Base-by-base conservation (phyloP, 768 basidiomycete genomes). In the Tubosaeta sp. region DNA sequence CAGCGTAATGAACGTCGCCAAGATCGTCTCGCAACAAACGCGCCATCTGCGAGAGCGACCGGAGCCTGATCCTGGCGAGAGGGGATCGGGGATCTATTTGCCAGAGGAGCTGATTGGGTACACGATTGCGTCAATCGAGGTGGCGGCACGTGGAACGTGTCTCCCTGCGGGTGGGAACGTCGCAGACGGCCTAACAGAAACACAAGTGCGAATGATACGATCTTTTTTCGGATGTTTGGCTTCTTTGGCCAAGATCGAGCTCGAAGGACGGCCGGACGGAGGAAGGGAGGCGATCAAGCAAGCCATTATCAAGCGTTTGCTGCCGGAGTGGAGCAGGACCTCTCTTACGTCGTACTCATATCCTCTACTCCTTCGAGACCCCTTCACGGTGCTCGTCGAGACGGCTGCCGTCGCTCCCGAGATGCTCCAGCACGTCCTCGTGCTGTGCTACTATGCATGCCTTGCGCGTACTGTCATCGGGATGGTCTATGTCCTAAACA, bases 51-150 rank as follows among this genome's bases (percentile, higher is more conserved):
- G 92, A 27, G 90, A 90, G 48, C 77, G 88, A 22, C 75, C 79
- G 18, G 86, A 87, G 61, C 84, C 86, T 3, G 86, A 90, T 13
- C 59, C 69, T 2, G 80, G 82, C 3, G 88, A 91, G 53, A 78
- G 90, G 22, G 93, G 93, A 1, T 79, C 81, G 0, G 91, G 92
- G 6, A 80, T 94, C 42, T 97, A 96, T 63, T 75, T 99, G 1
- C 93, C 96, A 0, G 90, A 95, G 57, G 93, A 97, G 57, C 72
- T 98, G 14, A 73, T 95, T 32, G 89, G 87, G 3, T 97, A 95
- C 67, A 94, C 94, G 4, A 77, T 98, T 32, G 74, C 86, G 2
- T 74, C 82, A 6, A 78, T 93, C 48, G 96, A 98, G 69, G 79
- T 89, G 14, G 78, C 87, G 0, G 82, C 86, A 52, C 79, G 96